These are phyloP conservation scores for Tardiomyces blankii DNA, from an alignment of 1,139 yeast genomes.

Conservation along the genomic window DNA sequence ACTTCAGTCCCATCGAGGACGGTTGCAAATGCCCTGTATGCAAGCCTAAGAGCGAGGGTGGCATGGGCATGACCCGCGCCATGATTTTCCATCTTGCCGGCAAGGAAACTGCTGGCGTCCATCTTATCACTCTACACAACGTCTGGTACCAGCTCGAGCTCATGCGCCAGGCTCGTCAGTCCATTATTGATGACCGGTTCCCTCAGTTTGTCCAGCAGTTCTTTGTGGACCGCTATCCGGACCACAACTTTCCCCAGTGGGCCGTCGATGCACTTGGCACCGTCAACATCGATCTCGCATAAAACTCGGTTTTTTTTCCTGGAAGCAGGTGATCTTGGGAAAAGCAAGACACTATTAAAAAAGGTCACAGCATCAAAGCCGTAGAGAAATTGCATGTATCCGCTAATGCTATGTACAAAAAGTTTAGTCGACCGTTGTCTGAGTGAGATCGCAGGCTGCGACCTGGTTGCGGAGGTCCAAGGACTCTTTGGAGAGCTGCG, in stretches of 20 bases:
- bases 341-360: no score
- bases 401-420: neutral
- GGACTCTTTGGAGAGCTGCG: conserved; percentile 33
- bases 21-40: conserved; percentile 34
- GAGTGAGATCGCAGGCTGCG: conserved; percentile 12
- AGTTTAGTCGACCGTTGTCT: neutral
- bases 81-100: conserved; percentile 28
- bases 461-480: conserved; percentile 16
- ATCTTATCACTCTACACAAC: conserved; percentile 32
- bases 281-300: conserved; percentile 24
- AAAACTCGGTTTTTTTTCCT: neutral
- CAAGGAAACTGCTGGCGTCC: conserved; percentile 34
- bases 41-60: conserved; percentile 21
- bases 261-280: conserved; percentile 29
- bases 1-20: conserved; percentile 27
- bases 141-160: conserved; percentile 33
- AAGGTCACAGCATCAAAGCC: no score
- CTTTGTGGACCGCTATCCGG: conserved; percentile 26
- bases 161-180: conserved; percentile 30
- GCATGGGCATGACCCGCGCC: conserved; percentile 30
- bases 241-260: conserved; percentile 30
- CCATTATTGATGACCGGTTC: conserved; percentile 29
- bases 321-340: neutral
- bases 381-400: neutral
- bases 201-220: conserved; percentile 28